These are phyloP conservation scores for Mycena pura DNA, from an alignment of 768 basidiomycete genomes.

Conservation along the genomic window DNA sequence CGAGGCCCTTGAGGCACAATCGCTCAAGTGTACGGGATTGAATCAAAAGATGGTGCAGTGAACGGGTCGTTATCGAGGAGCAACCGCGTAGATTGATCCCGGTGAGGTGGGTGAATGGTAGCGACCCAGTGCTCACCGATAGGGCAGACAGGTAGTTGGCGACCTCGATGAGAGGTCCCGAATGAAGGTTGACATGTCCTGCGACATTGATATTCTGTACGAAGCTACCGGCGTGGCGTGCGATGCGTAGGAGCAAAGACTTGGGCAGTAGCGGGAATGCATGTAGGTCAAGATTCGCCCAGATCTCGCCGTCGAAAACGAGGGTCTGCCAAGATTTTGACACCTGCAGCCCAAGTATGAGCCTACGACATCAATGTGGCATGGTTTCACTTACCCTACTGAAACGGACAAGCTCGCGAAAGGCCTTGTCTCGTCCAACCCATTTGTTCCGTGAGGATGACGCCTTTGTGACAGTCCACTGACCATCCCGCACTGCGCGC, in stretches of 20 bases:
- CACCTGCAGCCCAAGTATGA: conserved; percentile 56
- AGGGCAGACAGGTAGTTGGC: conserved; percentile 60
- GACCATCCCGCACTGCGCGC: conserved; percentile 47
- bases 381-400: conserved; percentile 65
- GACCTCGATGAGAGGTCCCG: conserved; percentile 58
- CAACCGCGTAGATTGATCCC: conserved; percentile 78
- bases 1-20: conserved; percentile 72
- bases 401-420: conserved; percentile 79
- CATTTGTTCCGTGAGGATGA: conserved; percentile 68
- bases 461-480: conserved; percentile 70
- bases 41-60: conserved; percentile 73
- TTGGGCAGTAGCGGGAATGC: conserved; percentile 65
- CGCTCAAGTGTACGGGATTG: conserved; percentile 64
- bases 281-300: conserved; percentile 68
- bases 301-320: conserved; percentile 88
- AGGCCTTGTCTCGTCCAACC: conserved; percentile 77
- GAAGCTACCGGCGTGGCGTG: conserved; percentile 67
- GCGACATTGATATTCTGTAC: conserved; percentile 64
- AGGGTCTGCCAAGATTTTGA: conserved; percentile 79
- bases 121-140: conserved; percentile 37
- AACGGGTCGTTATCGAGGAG: conserved; percentile 62
- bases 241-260: conserved; percentile 58
- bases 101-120: conserved; percentile 71
- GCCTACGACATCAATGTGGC: not conserved
- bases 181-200: conserved; percentile 61